These are phyloP conservation scores for Phytophthora pluvialis DNA, from an alignment of 352 stramenopile genomes.

Conservation along the genomic window DNA sequence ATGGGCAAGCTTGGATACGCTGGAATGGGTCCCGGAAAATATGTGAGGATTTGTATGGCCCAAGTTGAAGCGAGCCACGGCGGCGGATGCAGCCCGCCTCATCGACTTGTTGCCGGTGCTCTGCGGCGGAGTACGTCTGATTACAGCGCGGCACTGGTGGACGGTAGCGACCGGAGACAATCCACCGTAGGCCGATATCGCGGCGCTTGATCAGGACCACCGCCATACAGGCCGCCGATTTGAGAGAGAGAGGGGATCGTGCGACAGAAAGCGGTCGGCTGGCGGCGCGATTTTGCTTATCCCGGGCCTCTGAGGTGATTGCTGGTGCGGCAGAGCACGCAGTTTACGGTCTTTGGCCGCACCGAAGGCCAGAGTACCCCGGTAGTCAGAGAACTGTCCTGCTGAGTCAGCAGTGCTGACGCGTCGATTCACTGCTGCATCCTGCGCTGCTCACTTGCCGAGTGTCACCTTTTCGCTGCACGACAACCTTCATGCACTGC, in stretches of 20 bases:
- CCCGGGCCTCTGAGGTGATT: not conserved
- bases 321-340: not conserved
- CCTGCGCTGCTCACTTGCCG: not conserved
- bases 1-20: slow-evolving; percentile 20
- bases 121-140: not conserved
- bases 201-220: not conserved
- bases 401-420: not conserved
- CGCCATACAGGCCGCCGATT: not conserved
- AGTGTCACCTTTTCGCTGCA: slow-evolving; percentile 1
- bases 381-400: not conserved
- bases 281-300: not conserved
- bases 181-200: not conserved
- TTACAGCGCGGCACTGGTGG: not conserved
- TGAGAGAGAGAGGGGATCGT: too few species aligned
- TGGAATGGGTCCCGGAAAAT: slow-evolving; percentile 7
- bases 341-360: not conserved
- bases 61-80: slow-evolving; percentile 22
- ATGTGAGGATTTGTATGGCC: slow-evolving; percentile 27
- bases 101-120: not conserved
- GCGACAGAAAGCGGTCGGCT: not conserved
- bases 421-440: not conserved
- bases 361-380: not conserved
- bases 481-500: not conserved
- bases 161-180: not conserved
- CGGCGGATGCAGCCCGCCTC: slow-evolving; percentile 3